Conservation (phyloP, 371 early-diverging fungal genomes). For the Mortierella sp. region DNA sequence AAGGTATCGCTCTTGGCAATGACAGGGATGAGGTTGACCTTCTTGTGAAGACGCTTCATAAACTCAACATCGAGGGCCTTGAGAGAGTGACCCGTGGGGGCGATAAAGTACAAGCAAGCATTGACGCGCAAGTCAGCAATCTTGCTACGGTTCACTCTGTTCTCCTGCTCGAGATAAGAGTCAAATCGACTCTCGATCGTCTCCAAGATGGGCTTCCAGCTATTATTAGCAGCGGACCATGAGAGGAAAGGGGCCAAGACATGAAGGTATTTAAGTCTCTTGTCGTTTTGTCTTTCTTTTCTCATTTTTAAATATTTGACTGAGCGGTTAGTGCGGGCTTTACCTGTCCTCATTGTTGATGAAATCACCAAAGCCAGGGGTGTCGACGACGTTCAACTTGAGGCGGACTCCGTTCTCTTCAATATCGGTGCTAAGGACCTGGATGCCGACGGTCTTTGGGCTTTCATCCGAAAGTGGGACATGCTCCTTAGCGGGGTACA, state of each 20-base stretch:
- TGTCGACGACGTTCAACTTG: conserved; percentile 94
- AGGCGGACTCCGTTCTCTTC: conserved; percentile 92
- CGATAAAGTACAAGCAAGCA: conserved; percentile 97
- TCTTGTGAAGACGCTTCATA: conserved; percentile 92
- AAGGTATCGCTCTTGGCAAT: conserved; percentile 98
- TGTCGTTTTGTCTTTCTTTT: no score
- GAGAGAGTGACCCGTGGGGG: conserved; percentile 94
- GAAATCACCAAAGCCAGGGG: conserved; percentile 95
- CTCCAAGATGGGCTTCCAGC: conserved; percentile 96
- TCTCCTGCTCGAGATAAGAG: conserved; percentile 94
- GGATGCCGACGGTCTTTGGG: conserved; percentile 94
- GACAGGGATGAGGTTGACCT: conserved; percentile 98
- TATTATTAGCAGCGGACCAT: conserved; percentile 30
- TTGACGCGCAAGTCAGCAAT: conserved; percentile 96
- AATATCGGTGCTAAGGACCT: conserved; percentile 90
- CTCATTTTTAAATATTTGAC: no score
- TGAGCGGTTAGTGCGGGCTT: neutral
- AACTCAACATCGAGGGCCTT: conserved; percentile 96
- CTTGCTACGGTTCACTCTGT: conserved; percentile 87
- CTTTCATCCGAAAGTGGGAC: conserved; percentile 85
- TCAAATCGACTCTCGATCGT: conserved; percentile 97
- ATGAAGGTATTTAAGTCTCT: neutral
- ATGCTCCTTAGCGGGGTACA: conserved; percentile 90
- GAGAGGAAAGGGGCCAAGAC: conserved; percentile 1
- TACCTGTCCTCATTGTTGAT: conserved; percentile 95